A percentile compares a stretch with the other conserved stretches of the same genome.
Conservation (phyloP, 306 rosid genomes). For the Amphicarpaea edgeworthii region DNA sequence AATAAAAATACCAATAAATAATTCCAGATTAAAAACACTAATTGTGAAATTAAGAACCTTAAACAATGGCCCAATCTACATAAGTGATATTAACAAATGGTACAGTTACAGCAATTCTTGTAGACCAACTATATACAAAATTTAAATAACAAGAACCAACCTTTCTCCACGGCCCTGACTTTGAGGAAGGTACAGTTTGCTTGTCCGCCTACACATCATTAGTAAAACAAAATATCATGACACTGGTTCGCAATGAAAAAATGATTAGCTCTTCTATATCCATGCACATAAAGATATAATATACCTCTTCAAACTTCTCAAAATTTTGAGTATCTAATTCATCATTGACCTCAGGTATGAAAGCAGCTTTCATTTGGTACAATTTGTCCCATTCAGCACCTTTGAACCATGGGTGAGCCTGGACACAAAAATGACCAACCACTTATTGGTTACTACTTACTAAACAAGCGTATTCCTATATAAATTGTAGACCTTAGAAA, state of each 20-base stretch:
- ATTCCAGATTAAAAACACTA: background rate
- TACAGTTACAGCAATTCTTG: conserved; percentile 11
- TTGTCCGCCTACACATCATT: conserved; percentile 66
- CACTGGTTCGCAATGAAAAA: conserved; percentile 39
- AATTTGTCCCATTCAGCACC: conserved; percentile 78
- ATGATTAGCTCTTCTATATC: conserved; percentile 36
- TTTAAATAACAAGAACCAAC: conserved; percentile 60
- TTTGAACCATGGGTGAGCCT: conserved; percentile 93
- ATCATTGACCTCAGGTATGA: conserved; percentile 84
- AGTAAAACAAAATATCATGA: conserved; percentile 38
- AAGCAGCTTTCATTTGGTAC: conserved; percentile 90
- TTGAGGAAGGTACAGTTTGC: conserved; percentile 76
- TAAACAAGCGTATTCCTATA: conserved; percentile 20
- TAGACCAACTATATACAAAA: conserved; percentile 25
- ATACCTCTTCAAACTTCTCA: conserved; percentile 90
- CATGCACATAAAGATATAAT: conserved; percentile 25
- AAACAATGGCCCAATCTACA: conserved; percentile 2
- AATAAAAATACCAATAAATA: background rate
- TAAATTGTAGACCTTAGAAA: conserved; percentile 54
- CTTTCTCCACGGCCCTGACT: conserved; percentile 99
- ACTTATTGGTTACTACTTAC: conserved; percentile 42
- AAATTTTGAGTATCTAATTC: conserved; percentile 91
- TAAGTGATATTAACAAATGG: background rate
- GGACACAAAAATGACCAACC: conserved; percentile 34
- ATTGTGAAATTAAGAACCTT: background rate